These are phyloP conservation scores for Globisporangium perplexum DNA, from an alignment of 352 stramenopile species.

Conservation along the genomic window DNA sequence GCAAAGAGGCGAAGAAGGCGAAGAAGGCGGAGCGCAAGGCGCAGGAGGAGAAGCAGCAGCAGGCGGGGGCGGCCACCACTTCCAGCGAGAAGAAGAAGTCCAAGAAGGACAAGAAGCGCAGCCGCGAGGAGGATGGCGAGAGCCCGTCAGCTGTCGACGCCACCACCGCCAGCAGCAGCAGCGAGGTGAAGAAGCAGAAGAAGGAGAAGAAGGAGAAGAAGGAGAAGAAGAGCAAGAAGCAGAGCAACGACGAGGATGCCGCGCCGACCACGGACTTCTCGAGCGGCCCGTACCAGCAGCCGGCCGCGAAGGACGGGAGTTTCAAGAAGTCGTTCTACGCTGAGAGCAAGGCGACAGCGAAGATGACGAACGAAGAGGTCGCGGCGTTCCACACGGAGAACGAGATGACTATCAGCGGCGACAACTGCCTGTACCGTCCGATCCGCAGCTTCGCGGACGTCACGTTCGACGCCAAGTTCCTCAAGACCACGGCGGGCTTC, in stretches of 20 bases:
- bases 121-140: constrained; percentile 7
- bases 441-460: constrained; percentile 68
- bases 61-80: neutral
- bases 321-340: constrained; percentile 87
- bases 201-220: constrained; percentile 55
- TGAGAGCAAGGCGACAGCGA: constrained; percentile 58
- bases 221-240: constrained; percentile 31
- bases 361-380: constrained; percentile 75
- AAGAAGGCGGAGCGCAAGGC: constrained; percentile 38
- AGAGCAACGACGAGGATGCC: constrained; percentile 8
- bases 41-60: constrained; percentile 25
- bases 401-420: constrained; percentile 81
- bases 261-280: constrained; percentile 48
- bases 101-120: constrained; percentile 40
- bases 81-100: constrained; percentile 25
- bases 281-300: constrained; percentile 70
- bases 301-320: constrained; percentile 46
- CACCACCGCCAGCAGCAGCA: neutral
- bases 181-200: constrained; percentile 24
- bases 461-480: constrained; percentile 79
- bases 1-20: constrained; percentile 28
- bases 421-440: constrained; percentile 86
- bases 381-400: constrained; percentile 83
- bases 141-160: neutral
- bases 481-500: constrained; percentile 89